phyloP scores from a whole-genome alignment of 345 rosid species.

The Raphanus raphanistrum region DNA sequence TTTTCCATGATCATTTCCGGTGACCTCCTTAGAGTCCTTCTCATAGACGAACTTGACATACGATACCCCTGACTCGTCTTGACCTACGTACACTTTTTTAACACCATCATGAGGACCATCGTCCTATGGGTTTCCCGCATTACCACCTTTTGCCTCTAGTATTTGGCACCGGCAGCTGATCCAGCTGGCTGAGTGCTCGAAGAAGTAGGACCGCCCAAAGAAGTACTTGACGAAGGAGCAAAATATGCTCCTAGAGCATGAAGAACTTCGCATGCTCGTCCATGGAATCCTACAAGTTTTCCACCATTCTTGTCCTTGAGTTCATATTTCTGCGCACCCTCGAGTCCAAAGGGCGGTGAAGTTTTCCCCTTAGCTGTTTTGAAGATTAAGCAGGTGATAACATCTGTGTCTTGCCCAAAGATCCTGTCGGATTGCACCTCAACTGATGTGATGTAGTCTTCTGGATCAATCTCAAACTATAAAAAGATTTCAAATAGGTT shows the following conservation, averaged over 20 bases:
- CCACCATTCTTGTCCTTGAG: conserved; percentile 31
- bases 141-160: neutral
- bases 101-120: neutral
- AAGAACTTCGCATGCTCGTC: conserved; percentile 30
- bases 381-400: conserved; percentile 31
- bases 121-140: neutral
- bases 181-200: neutral
- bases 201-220: neutral
- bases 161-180: neutral
- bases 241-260: conserved; percentile 40
- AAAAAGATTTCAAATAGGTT: neutral
- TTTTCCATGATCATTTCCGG: neutral
- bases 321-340: conserved; percentile 21
- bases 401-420: conserved; percentile 26
- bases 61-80: neutral
- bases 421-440: conserved; percentile 34
- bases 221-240: conserved; percentile 17
- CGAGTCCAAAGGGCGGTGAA: conserved; percentile 34
- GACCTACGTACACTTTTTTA: neutral
- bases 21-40: neutral
- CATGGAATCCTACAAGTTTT: conserved; percentile 39
- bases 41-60: neutral
- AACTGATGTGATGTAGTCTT: conserved; percentile 36
- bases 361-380: conserved; percentile 32
- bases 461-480: conserved; percentile 40